phyloP scores from a whole-genome alignment of 2,329 filamentous ascomycete species.

The Trichoderma atrobrunneum region DNA sequence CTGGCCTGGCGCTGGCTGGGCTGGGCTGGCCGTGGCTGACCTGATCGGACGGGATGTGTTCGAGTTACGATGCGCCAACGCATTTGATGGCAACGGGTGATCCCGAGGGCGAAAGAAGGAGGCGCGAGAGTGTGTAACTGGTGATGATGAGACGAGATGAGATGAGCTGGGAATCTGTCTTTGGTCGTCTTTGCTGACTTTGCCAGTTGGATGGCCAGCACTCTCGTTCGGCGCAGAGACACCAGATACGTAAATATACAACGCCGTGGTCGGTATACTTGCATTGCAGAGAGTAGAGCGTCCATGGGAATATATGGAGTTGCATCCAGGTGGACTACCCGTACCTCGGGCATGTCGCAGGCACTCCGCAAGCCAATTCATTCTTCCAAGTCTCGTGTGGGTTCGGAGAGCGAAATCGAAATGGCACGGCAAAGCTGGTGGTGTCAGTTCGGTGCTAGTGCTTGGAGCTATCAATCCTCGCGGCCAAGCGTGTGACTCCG shows the following conservation, averaged over 20 bases:
- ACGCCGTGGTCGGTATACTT: no score
- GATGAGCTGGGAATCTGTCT: not conserved
- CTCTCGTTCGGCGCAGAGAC: not conserved
- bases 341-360: not conserved
- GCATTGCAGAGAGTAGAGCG: not conserved
- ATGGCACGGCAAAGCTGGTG: not conserved
- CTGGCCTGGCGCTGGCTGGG: not conserved
- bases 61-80: not conserved
- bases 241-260: not conserved
- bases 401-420: not conserved
- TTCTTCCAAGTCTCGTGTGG: not conserved
- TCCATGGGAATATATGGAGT: not conserved
- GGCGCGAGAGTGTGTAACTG: not conserved
- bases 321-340: not conserved
- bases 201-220: not conserved
- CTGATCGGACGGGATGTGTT: not conserved
- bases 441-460: not conserved
- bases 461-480: not conserved
- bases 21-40: not conserved
- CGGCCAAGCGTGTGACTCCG: constrained; percentile 14
- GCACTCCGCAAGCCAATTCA: not conserved
- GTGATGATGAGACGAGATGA: not conserved
- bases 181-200: not conserved
- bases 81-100: not conserved
- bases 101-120: not conserved